Percentiles rank a stretch among this genome's conserved stretches.
These are phyloP conservation scores for Cystobasidium sp. DNA, from an alignment of 1,284 basidiomycete species.

Conservation along the genomic window DNA sequence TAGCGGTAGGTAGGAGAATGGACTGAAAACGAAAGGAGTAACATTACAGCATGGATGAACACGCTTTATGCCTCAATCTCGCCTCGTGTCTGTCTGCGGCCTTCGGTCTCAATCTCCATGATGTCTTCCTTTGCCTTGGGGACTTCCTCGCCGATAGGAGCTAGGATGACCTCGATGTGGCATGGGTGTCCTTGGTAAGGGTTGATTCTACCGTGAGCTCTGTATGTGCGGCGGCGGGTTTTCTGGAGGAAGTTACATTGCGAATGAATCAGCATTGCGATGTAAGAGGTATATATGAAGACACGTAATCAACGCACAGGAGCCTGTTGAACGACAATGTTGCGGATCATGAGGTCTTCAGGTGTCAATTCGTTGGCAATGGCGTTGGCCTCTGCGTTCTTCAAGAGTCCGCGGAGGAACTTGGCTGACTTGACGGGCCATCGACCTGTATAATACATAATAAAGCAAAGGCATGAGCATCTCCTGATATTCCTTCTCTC, in stretches of 20 bases:
- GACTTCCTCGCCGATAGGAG: slow-evolving; percentile 76
- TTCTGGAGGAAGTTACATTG: slow-evolving; percentile 64
- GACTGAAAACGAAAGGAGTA: background rate
- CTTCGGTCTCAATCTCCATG: slow-evolving; percentile 46
- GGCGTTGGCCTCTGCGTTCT: slow-evolving; percentile 99
- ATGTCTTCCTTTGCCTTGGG: slow-evolving; percentile 77
- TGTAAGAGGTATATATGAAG: slow-evolving; percentile 54
- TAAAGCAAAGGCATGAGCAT: slow-evolving; percentile 13
- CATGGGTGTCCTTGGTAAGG: slow-evolving; percentile 88
- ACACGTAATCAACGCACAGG: slow-evolving; percentile 64
- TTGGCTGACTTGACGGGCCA: slow-evolving; percentile 99
- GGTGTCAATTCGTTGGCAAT: slow-evolving; percentile 95
- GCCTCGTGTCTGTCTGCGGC: slow-evolving; percentile 24
- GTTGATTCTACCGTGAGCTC: slow-evolving; percentile 94
- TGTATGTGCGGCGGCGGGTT: slow-evolving; percentile 99
- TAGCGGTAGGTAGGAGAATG: background rate
- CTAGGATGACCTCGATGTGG: slow-evolving; percentile 93
- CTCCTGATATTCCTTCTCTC: background rate
- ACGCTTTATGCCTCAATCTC: slow-evolving; percentile 40
- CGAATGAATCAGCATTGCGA: slow-evolving; percentile 4
- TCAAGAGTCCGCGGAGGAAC: slow-evolving; percentile 91
- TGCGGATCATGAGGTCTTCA: slow-evolving; percentile 92
- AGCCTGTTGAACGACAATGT: slow-evolving; percentile 97
- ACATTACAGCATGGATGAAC: background rate
- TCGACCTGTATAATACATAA: slow-evolving; percentile 65